Evolutionary conservation across 2,329 filamentous ascomycete genomes (phyloP).

Genomic region (Dothideomycetes sp.): DNA sequence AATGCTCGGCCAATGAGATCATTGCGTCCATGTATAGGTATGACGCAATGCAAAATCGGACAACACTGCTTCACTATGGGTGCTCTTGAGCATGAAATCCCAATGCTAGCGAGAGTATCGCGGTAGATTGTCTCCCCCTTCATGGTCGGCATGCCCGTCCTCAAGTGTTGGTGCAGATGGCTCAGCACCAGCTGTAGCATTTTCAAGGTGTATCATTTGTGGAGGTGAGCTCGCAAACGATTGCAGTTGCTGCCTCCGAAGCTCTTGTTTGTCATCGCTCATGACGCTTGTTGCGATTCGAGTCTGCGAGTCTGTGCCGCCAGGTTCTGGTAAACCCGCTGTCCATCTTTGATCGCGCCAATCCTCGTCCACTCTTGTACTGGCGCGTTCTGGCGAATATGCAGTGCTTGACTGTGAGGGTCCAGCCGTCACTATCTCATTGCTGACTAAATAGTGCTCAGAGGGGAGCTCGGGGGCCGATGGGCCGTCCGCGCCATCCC

Average conservation of each 20-base stretch:
- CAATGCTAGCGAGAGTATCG: conserved; percentile 4
- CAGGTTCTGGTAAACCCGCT: too few relatives aligned
- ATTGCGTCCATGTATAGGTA: too few relatives aligned
- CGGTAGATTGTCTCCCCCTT: conserved; percentile 4
- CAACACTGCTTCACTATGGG: neutral
- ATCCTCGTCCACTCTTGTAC: too few relatives aligned
- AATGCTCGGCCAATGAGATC: too few relatives aligned
- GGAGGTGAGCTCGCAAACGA: conserved; percentile 31
- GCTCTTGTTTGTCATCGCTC: conserved; percentile 68
- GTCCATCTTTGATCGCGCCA: too few relatives aligned
- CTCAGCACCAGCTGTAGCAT: conserved; percentile 1
- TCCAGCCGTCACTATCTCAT: neutral
- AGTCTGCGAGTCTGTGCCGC: too few relatives aligned
- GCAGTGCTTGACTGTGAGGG: neutral
- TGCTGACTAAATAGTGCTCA: conserved; percentile 11
- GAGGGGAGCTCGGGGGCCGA: conserved; percentile 3
- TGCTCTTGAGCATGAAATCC: neutral
- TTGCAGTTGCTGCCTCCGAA: conserved; percentile 42
- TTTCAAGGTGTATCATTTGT: neutral
- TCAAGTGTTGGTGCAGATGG: conserved; percentile 5
- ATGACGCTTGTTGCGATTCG: conserved; percentile 1
- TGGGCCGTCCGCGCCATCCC: conserved; percentile 1
- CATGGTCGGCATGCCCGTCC: conserved; percentile 1
- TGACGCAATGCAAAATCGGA: neutral
- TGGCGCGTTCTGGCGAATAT: too few relatives aligned